A percentile compares a stretch with the other conserved stretches of the same genome.
These are phyloP conservation scores for Cucurbitaria berberidis DNA, from an alignment of 2,329 filamentous ascomycete species.

Conservation along the genomic window DNA sequence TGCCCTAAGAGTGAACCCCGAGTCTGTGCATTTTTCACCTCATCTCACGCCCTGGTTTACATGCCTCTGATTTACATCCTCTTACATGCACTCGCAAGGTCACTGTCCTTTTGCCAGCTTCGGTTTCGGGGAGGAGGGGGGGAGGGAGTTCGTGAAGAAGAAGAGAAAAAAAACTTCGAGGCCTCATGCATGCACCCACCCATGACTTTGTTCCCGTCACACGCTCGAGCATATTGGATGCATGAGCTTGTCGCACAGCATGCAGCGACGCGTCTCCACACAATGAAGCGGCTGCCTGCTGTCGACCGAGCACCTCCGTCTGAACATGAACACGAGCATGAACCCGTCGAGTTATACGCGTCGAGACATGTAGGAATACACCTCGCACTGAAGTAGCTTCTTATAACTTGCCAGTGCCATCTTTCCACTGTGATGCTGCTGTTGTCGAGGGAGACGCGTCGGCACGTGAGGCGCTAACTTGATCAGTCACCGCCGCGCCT, in stretches of 20 bases:
- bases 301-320: background rate
- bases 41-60: too few relatives aligned
- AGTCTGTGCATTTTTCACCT: conserved; percentile 19
- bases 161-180: background rate
- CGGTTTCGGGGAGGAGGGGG: too few relatives aligned
- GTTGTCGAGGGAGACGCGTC: conserved; percentile 8
- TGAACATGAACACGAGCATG: too few relatives aligned
- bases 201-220: background rate
- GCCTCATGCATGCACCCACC: background rate
- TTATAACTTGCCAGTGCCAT: background rate
- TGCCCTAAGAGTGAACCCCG: conserved; percentile 10
- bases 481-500: background rate
- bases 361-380: too few relatives aligned
- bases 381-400: too few relatives aligned
- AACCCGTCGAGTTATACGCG: too few relatives aligned
- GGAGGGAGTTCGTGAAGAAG: background rate
- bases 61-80: too few relatives aligned
- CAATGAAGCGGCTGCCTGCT: background rate
- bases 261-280: background rate
- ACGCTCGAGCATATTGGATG: background rate
- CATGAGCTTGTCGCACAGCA: background rate
- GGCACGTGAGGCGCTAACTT: conserved; percentile 17
- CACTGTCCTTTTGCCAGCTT: too few relatives aligned
- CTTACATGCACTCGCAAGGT: too few relatives aligned
- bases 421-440: background rate